Percentiles rank a stretch among this genome's conserved stretches.
Evolutionary conservation across 331 rosid species (phyloP).

Genomic region (Erythrophleum ivorense): DNA sequence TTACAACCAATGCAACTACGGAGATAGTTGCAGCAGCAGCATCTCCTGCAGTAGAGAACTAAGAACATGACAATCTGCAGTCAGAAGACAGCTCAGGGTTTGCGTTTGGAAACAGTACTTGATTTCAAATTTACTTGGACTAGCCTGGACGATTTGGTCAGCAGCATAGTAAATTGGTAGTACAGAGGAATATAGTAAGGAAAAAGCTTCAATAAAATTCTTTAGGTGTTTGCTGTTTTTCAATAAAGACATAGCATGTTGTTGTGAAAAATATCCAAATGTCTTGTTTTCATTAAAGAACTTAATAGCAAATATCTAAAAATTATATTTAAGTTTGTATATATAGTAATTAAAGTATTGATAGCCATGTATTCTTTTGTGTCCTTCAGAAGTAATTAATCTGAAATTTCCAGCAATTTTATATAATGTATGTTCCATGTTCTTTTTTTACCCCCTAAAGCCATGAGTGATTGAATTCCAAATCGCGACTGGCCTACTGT

Average conservation of each 20-base stretch:
- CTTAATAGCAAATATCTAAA: background rate
- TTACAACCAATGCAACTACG: conserved; percentile 23
- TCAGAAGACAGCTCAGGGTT: conserved; percentile 30
- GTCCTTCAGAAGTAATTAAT: background rate
- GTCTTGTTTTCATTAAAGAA: background rate
- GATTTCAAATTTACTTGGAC: conserved; percentile 13
- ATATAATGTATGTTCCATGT: background rate
- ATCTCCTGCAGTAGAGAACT: conserved; percentile 35
- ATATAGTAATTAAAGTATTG: conserved; percentile 9
- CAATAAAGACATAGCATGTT: background rate
- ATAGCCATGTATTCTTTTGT: background rate
- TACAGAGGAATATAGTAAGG: background rate
- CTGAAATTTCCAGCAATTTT: background rate
- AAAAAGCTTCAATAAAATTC: background rate
- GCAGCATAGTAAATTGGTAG: background rate
- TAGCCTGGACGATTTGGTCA: background rate
- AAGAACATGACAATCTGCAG: conserved; percentile 37
- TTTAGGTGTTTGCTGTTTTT: background rate
- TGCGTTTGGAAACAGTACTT: conserved; percentile 11
- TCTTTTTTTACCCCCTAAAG: background rate
- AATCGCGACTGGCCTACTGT: background rate
- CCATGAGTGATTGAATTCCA: background rate
- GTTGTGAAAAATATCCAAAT: background rate
- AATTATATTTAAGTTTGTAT: background rate
- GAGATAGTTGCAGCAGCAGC: conserved; percentile 33